Evolutionary conservation across 2,329 filamentous ascomycete species (phyloP).

Genomic region (Cladosporium sp.): DNA sequence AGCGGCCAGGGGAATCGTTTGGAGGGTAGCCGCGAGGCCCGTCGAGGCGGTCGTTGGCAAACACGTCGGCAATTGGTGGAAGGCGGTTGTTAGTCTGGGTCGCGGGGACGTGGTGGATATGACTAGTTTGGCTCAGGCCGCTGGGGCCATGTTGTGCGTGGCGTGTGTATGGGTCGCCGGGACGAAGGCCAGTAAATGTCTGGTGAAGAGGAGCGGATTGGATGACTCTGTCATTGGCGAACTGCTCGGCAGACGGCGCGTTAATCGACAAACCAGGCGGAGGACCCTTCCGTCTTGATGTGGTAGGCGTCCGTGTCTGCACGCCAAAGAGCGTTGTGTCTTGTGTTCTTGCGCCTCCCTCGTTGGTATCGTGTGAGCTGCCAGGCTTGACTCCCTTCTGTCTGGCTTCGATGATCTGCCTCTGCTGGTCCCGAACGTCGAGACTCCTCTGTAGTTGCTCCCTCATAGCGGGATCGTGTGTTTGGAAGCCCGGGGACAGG

Average conservation of each 20-base stretch:
- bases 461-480: slow-evolving; percentile 92
- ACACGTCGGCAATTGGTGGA: slow-evolving; percentile 90
- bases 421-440: slow-evolving; percentile 86
- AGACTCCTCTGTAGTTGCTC: slow-evolving; percentile 92
- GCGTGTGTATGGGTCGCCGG: slow-evolving; percentile 44
- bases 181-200: slow-evolving; percentile 86
- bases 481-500: slow-evolving; percentile 90
- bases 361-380: slow-evolving; percentile 24
- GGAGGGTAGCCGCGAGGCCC: slow-evolving; percentile 33
- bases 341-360: slow-evolving; percentile 26
- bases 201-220: slow-evolving; percentile 93
- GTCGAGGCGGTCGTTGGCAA: slow-evolving; percentile 67
- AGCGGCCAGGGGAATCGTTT: slow-evolving; percentile 59
- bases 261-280: slow-evolving; percentile 90
- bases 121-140: slow-evolving; percentile 73
- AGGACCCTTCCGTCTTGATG: slow-evolving; percentile 66
- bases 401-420: slow-evolving; percentile 88
- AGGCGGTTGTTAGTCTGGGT: slow-evolving; percentile 86
- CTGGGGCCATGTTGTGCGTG: slow-evolving; percentile 67
- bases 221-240: slow-evolving; percentile 89
- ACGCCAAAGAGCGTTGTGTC: slow-evolving; percentile 39
- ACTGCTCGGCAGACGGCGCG: slow-evolving; percentile 86
- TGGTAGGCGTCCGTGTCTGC: slow-evolving; percentile 61
- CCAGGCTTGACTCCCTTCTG: slow-evolving; percentile 72
- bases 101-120: slow-evolving; percentile 85